Conservation (phyloP, 1,284 basidiomycete genomes). For the Trichosporon coremiiforme region DNA sequence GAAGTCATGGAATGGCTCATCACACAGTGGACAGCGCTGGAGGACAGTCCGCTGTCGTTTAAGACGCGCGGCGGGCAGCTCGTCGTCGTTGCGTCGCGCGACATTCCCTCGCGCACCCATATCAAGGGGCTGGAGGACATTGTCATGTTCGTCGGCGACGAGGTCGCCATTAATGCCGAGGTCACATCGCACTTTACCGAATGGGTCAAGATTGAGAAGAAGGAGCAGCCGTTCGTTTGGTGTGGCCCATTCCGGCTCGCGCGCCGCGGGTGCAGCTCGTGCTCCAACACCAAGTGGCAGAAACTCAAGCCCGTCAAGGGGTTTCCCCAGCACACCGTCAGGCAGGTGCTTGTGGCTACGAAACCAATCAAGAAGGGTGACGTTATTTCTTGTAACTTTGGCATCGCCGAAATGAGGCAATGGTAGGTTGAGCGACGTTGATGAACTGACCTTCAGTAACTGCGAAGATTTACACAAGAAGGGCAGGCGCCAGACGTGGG, state of each 20-base stretch:
- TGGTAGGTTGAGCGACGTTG: background rate
- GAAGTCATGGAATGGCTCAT: background rate
- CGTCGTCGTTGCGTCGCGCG: background rate
- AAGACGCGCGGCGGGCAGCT: background rate
- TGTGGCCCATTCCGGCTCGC: background rate
- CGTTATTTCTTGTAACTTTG: conserved; percentile 8
- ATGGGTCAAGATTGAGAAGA: too few relatives aligned
- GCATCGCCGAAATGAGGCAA: background rate
- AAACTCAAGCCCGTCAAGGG: background rate
- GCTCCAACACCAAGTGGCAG: conserved; percentile 7
- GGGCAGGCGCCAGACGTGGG: conserved; percentile 1
- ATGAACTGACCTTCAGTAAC: background rate
- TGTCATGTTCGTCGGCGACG: conserved; percentile 1
- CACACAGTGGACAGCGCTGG: background rate
- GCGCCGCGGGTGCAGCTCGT: background rate
- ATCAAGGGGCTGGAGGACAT: conserved; percentile 11
- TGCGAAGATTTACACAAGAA: background rate
- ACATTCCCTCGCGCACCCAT: background rate
- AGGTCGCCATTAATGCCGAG: background rate
- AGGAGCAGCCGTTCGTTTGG: background rate
- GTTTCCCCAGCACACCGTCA: background rate
- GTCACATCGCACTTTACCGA: background rate
- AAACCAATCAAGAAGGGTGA: conserved; percentile 9
- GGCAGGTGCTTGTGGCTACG: background rate
- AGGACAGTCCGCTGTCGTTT: background rate